phyloP scores from a whole-genome alignment of 306 rosid species.

The Castanopsis chinensis region DNA sequence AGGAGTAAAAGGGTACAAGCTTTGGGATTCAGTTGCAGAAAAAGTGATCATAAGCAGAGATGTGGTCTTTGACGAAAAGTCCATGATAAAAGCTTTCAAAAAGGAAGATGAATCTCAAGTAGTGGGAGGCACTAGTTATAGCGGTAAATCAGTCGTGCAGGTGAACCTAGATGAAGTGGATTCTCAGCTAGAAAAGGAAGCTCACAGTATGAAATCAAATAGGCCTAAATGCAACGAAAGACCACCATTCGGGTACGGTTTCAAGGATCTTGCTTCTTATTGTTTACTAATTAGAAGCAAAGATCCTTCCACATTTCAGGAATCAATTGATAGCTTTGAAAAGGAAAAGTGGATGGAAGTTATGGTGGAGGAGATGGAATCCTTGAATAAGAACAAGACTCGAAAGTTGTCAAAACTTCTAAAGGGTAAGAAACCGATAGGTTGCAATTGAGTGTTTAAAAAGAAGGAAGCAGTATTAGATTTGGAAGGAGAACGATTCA shows the following conservation, averaged over 20 bases:
- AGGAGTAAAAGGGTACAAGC: not conserved
- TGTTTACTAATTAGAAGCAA: too few species aligned
- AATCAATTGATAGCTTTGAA: too few species aligned
- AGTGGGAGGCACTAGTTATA: not conserved
- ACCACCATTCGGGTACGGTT: not conserved
- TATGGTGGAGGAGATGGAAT: too few species aligned
- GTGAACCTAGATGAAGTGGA: not conserved
- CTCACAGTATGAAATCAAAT: not conserved
- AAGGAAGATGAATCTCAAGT: not conserved
- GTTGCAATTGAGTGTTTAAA: not conserved
- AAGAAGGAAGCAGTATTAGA: not conserved
- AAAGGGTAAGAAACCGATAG: not conserved
- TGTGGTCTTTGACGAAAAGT: not conserved
- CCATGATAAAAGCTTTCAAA: too few species aligned
- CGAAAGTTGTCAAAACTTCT: too few species aligned
- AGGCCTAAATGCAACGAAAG: not conserved
- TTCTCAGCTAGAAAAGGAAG: not conserved
- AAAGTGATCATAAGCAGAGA: not conserved
- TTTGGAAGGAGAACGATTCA: too few species aligned
- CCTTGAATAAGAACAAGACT: too few species aligned
- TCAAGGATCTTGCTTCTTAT: not conserved
- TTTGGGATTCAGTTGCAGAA: not conserved
- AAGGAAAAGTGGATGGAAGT: too few species aligned
- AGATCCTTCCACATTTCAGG: too few species aligned
- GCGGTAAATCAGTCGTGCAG: not conserved